Evolutionary conservation across 2,329 filamentous ascomycete species (phyloP), one percentile per base, ranked within the genome.

Genomic region (Cercospora zeae-maydis): DNA sequence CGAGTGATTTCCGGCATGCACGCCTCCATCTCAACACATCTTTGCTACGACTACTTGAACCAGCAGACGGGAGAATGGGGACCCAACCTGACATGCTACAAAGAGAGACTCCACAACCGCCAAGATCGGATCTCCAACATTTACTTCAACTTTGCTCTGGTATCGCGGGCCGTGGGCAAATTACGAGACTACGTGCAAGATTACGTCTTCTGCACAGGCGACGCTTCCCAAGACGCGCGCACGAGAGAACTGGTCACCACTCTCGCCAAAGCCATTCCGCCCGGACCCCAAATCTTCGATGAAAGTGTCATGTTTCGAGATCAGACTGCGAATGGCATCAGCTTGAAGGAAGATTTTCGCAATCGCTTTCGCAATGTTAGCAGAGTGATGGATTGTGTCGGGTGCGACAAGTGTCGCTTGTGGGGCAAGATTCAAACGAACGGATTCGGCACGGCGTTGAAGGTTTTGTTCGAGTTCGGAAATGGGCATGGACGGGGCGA

Each of bases 131-230:
- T 99, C 73, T 95, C 93, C 69, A 99, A 99, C 77, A 83, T 99
- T 55, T 99, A 99, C 81, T 99, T 99, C 82, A 98, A 99, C 84
- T 99, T 96, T 74, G 95, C 95, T 0, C 84, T 99, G n/a, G 83
- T 99, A 42, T 89, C 93, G 27, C 90, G 95, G 55, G 95, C 95
- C 11, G 85, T 98, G 42, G 90, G 91, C 58, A 99, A 99, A 78
- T 84, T 98, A 8, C 90, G 89, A 11, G 90, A 91, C 24, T 88
- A 93, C 70, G 83, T 98, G 9, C 82, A 88, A 67, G 82, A 85
- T 66, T 98, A 98, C 79, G 95, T 91, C 0, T 99, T 96, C 77
- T 99, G 95, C 78, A 89, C 89, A 4, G 92, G 92, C 65, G 95
- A 99, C 72, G 82, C 86, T 0, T 82, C 82, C 1, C 91, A 96